Evolutionary conservation across 768 basidiomycete genomes (phyloP).

Genomic region (Pulveroboletus frians): DNA sequence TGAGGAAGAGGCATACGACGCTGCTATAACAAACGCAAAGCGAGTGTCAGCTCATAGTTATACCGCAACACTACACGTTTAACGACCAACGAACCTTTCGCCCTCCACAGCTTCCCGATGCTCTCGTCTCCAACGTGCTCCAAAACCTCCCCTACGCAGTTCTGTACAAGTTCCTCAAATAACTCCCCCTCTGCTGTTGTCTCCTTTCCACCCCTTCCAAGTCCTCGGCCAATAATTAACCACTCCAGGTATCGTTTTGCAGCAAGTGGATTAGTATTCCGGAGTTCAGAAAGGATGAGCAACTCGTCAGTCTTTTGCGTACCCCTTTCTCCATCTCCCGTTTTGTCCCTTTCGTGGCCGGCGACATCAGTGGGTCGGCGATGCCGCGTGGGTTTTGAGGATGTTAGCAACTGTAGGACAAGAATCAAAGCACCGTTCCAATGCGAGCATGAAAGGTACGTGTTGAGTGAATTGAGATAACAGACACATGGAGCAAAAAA

Average conservation of each 20-base stretch:
- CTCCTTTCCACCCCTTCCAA: conserved; percentile 23
- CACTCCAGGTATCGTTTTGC: conserved; percentile 76
- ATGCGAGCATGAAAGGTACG: neutral
- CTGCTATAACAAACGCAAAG: conserved; percentile 33
- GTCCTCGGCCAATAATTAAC: conserved; percentile 62
- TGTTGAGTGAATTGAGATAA: neutral
- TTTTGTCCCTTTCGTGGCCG: conserved; percentile 20
- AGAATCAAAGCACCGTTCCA: neutral
- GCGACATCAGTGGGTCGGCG: conserved; percentile 18
- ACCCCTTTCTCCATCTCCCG: conserved; percentile 21
- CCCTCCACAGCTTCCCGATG: conserved; percentile 61
- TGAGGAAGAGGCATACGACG: conserved; percentile 46
- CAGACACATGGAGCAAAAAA: neutral
- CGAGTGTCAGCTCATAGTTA: neutral
- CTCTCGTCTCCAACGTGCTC: conserved; percentile 44
- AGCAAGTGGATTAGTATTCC: conserved; percentile 32
- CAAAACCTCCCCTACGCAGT: conserved; percentile 51
- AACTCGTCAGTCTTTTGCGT: conserved; percentile 22
- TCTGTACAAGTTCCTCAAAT: conserved; percentile 59
- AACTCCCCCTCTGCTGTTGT: conserved; percentile 32
- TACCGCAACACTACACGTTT: neutral
- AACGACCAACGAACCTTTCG: conserved; percentile 47
- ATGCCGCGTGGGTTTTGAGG: conserved; percentile 13
- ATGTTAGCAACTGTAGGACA: conserved; percentile 19
- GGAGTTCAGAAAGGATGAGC: conserved; percentile 26